Base-by-base conservation (phyloP, 2,329 filamentous ascomycete species). In the Talaromyces albobiverticillius region DNA sequence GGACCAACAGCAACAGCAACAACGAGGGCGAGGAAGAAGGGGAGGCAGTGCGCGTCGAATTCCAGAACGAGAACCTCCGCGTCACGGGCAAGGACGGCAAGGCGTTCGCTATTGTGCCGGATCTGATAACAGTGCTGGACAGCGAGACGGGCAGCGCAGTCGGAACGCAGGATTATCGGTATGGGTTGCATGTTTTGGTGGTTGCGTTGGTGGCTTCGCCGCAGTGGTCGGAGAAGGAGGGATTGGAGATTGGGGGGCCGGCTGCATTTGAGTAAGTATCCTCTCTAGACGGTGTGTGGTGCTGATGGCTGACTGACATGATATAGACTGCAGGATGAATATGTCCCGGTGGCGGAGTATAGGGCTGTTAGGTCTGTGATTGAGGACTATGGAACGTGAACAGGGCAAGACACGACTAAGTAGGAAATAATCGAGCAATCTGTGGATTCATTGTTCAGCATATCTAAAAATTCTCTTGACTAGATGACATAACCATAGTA, bases 31-130 rank as follows among this genome's bases (percentile, higher is more conserved):
- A 29, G 26, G 5, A 29, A 29, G 26, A 34, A 14, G 8, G 5
- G 3, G 31, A 32, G 3, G 10, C 26, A 4, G 42, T 31, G 8
- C 26, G 25, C 9, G 25, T 31, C 2, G 42, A 46, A 10, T 88
- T 88, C 74, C 88, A 88, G 71, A 89, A 89, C 66, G 85, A 89
- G 64, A 89, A 88, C 61, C 85, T 89, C 42, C 81, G 80, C n/a
- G 85, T 81, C n/a, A n/a, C n/a, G n/a, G n/a, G n/a, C n/a, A n/a
- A n/a, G n/a, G 0, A 66, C 71, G 45, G 34, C 9, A 23, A 47
- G n/a, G 34, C 45, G 5, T 32, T 47, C 3, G 49, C 45, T 20
- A 46, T 42, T 22, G 54, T 82, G 20, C 56, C 56, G 14, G 56
- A 57, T 36, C 52, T 57, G 20, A 57, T 57, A 32, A 48, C 52